phyloP scores from a whole-genome alignment of 352 stramenopile genomes.

The Globisporangium camurandrum region DNA sequence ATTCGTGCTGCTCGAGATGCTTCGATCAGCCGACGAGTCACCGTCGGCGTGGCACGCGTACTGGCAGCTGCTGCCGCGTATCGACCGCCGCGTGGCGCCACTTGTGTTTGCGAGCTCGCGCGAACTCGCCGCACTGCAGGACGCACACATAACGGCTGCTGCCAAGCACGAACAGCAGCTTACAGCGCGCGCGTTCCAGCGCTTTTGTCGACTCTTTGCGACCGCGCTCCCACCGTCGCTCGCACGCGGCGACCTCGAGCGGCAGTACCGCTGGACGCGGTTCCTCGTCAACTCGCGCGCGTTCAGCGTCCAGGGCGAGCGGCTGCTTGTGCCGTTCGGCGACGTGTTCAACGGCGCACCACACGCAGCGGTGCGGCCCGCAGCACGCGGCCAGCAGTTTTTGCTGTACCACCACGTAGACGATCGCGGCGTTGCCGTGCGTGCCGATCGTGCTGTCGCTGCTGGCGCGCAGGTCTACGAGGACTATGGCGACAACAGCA shows the following conservation, averaged over 20 bases:
- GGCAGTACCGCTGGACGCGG: conserved; percentile 31
- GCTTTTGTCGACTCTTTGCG: conserved; percentile 39
- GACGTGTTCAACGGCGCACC: conserved; percentile 82
- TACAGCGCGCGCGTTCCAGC: conserved; percentile 22
- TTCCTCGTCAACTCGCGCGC: conserved; percentile 71
- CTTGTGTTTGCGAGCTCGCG: conserved; percentile 24
- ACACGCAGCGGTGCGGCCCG: conserved; percentile 18
- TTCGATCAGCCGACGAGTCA: conserved; percentile 12
- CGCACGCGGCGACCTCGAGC: conserved; percentile 1
- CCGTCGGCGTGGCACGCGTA: conserved; percentile 49
- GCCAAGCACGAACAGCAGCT: conserved; percentile 18
- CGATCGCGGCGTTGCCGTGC: conserved; percentile 38
- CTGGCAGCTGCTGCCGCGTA: conserved; percentile 32
- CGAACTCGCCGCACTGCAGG: conserved; percentile 31
- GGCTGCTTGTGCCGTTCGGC: conserved; percentile 79
- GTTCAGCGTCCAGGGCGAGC: conserved; percentile 67
- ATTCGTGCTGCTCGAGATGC: conserved; percentile 51
- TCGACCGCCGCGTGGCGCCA: conserved; percentile 15
- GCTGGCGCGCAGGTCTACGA: conserved; percentile 77
- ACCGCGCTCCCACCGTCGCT: neutral
- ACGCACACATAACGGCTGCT: conserved; percentile 31
- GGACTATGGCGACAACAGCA: conserved; percentile 94
- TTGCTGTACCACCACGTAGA: conserved; percentile 50
- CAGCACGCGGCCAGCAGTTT: conserved; percentile 46
- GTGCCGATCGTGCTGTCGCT: conserved; percentile 42